These are phyloP conservation scores for Boletus edulis DNA, from an alignment of 768 basidiomycete species.

Conservation along the genomic window DNA sequence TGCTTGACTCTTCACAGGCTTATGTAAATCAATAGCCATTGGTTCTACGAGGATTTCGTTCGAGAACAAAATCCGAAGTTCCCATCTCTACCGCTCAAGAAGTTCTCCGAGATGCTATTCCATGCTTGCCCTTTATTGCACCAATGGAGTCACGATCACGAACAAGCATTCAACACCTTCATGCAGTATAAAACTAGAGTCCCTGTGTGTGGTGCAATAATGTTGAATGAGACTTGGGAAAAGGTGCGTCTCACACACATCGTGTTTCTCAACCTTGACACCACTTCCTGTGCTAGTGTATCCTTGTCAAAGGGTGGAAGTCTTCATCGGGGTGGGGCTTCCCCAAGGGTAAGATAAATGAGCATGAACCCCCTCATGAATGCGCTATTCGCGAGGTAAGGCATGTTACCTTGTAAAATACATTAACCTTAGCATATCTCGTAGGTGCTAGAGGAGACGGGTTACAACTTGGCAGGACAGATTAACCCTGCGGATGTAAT, in stretches of 20 bases:
- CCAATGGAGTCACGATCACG: conserved; percentile 82
- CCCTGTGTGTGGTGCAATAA: conserved; percentile 96
- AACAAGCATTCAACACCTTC: conserved; percentile 83
- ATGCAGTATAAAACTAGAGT: conserved; percentile 97
- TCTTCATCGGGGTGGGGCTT: conserved; percentile 98
- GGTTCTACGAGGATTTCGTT: conserved; percentile 99
- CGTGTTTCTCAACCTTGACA: conserved; percentile 9
- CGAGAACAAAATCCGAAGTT: conserved; percentile 87
- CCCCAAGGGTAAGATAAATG: conserved; percentile 99
- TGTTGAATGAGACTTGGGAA: conserved; percentile 89
- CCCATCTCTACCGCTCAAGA: conserved; percentile 85
- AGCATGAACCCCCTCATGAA: conserved; percentile 75
- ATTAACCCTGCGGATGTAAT: conserved; percentile 68
- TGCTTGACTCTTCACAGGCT: conserved; percentile 11
- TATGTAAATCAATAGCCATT: conserved; percentile 61
- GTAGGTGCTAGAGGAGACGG: conserved; percentile 97
- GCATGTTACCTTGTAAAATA: background rate
- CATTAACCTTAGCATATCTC: conserved; percentile 10
- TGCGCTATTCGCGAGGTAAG: conserved; percentile 93
- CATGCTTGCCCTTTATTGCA: conserved; percentile 78
- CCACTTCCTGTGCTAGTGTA: conserved; percentile 52
- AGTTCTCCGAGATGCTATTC: conserved; percentile 91
- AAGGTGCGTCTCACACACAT: conserved; percentile 56
- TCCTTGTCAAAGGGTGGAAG: conserved; percentile 99
- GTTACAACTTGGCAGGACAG: conserved; percentile 79